phyloP scores from a whole-genome alignment of 2,329 filamentous ascomycete species.

The Pseudogymnoascus sp. region DNA sequence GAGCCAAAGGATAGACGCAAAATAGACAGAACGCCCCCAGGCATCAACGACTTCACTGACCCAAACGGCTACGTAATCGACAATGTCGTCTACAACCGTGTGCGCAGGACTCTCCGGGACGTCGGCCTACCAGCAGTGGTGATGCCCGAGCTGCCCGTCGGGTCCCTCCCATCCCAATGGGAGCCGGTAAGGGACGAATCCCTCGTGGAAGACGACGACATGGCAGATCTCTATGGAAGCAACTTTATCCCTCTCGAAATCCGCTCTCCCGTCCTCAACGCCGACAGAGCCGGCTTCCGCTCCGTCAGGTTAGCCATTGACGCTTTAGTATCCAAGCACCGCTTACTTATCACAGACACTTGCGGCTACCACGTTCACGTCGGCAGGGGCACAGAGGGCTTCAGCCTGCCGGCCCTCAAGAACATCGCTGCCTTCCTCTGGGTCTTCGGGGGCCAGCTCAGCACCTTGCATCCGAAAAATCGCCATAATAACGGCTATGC shows the following conservation, averaged over 20 bases:
- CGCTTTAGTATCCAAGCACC: conserved; percentile 14
- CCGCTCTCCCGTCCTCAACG: background rate
- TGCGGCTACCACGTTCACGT: conserved; percentile 29
- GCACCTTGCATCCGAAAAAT: conserved; percentile 21
- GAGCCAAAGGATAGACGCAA: background rate
- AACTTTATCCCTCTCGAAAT: background rate
- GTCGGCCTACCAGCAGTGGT: background rate
- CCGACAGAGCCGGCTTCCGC: background rate
- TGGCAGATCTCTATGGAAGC: background rate
- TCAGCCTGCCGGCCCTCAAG: conserved; percentile 22
- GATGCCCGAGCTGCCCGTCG: background rate
- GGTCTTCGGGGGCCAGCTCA: conserved; percentile 25
- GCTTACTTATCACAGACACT: conserved; percentile 19
- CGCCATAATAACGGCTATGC: background rate
- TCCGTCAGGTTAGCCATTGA: conserved; percentile 8
- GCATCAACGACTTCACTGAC: background rate
- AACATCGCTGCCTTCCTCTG: conserved; percentile 24
- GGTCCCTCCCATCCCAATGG: background rate
- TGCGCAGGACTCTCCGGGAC: background rate
- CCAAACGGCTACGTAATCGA: background rate
- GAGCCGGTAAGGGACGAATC: background rate
- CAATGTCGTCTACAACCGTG: background rate
- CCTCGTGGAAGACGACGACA: background rate
- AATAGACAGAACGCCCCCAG: background rate
- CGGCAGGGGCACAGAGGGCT: conserved; percentile 21